Percentiles rank a stretch among this genome's conserved stretches.
These are phyloP conservation scores for Fusarium neocosmosporiellum DNA, from an alignment of 2,329 filamentous ascomycete species.

Conservation along the genomic window DNA sequence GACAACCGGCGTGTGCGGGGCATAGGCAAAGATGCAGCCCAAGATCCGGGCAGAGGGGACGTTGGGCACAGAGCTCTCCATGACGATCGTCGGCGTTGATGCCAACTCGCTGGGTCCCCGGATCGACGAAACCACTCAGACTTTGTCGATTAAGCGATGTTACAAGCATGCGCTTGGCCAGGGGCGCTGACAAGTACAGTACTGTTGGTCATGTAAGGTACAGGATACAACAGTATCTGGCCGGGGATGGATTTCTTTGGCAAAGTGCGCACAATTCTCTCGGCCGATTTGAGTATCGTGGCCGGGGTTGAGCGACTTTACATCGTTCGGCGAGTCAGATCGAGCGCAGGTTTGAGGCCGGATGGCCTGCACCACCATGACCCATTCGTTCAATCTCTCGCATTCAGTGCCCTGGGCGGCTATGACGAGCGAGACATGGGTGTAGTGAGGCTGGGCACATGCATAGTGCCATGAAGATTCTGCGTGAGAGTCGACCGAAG, in stretches of 20 bases:
- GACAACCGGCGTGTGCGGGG: constrained; percentile 17
- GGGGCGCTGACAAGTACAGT: constrained; percentile 11
- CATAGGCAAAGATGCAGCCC: constrained; percentile 10
- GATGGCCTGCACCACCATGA: constrained; percentile 20
- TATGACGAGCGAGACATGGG: constrained; percentile 11
- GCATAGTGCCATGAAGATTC: neutral
- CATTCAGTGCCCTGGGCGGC: constrained; percentile 3
- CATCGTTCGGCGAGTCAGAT: constrained; percentile 41
- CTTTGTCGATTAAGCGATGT: constrained; percentile 28
- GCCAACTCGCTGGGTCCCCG: constrained; percentile 16
- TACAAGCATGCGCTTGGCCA: constrained; percentile 15
- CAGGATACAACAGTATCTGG: constrained; percentile 6
- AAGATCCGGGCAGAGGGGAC: constrained; percentile 28
- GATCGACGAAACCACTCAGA: constrained; percentile 29
- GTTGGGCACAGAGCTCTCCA: constrained; percentile 36
- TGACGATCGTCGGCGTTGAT: constrained; percentile 16
- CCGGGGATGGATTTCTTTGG: constrained; percentile 9
- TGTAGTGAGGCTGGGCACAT: neutral
- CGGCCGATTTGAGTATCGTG: constrained; percentile 35
- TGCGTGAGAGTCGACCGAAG: neutral
- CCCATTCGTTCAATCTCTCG: constrained; percentile 7
- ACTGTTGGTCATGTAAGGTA: constrained; percentile 21
- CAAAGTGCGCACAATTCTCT: constrained; percentile 32
- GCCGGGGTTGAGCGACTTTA: constrained; percentile 25
- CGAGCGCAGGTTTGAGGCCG: constrained; percentile 42